These are phyloP conservation scores for Aspergillus ochraceus DNA, from an alignment of 2,329 filamentous ascomycete genomes.

Conservation along the genomic window DNA sequence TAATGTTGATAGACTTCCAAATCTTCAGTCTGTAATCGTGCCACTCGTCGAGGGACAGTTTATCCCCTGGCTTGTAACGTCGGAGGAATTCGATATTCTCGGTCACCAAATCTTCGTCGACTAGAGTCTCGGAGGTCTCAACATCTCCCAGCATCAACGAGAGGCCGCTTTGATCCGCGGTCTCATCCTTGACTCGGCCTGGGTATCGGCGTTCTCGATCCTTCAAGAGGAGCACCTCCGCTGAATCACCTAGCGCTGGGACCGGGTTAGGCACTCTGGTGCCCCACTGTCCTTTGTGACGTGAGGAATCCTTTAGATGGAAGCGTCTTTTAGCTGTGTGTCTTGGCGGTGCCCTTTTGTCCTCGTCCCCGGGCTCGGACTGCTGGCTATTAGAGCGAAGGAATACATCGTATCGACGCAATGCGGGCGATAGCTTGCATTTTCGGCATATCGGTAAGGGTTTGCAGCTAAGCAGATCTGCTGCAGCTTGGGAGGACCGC, in stretches of 20 bases:
- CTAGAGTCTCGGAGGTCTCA: conserved; percentile 18
- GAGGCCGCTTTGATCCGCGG: conserved; percentile 12
- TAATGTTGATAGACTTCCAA: conserved; percentile 33
- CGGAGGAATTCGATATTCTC: conserved; percentile 31
- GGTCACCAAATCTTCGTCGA: conserved; percentile 17
- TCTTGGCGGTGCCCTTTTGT: not conserved
- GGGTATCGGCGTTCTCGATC: conserved; percentile 19
- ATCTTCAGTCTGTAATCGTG: conserved; percentile 30
- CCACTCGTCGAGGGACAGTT: conserved; percentile 29
- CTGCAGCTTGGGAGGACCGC: conserved; percentile 20
- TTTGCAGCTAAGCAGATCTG: conserved; percentile 23
- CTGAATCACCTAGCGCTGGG: conserved; percentile 37
- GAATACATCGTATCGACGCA: conserved; percentile 14
- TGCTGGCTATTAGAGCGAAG: conserved; percentile 18
- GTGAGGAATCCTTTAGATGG: too few relatives aligned
- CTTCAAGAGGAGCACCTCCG: conserved; percentile 37
- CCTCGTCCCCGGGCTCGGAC: not conserved
- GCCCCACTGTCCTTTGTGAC: not conserved
- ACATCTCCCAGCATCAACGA: conserved; percentile 30
- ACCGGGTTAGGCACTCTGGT: conserved; percentile 30
- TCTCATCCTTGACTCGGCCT: conserved; percentile 7
- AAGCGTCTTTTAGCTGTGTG: too few relatives aligned
- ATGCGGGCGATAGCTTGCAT: conserved; percentile 1
- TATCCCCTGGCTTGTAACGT: conserved; percentile 23
- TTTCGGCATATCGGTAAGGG: conserved; percentile 11